phyloP scores from a whole-genome alignment of 305 asterid genomes.

The Fraxinus velutina region DNA sequence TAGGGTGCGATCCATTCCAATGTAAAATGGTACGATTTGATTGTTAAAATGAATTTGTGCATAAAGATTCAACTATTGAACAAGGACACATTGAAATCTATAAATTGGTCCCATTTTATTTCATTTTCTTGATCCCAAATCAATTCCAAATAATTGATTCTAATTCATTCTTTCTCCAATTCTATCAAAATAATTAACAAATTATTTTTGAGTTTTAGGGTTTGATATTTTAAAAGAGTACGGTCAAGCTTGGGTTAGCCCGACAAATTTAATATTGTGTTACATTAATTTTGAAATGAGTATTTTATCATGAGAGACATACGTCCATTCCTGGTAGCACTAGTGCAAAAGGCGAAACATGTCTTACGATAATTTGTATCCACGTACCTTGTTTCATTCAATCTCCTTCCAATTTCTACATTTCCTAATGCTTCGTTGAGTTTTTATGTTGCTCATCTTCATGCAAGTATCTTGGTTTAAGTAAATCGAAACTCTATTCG shows the following conservation, averaged over 20 bases:
- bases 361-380: background rate
- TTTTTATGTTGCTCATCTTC: background rate
- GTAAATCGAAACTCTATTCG: background rate
- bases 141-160: background rate
- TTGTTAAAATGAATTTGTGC: background rate
- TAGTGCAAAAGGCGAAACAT: background rate
- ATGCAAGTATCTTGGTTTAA: background rate
- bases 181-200: background rate
- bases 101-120: background rate
- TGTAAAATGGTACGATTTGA: background rate
- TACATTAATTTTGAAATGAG: too few relatives aligned
- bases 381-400: background rate
- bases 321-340: background rate
- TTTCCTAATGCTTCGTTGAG: background rate
- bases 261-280: too few relatives aligned
- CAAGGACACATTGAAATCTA: background rate
- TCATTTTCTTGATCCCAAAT: background rate
- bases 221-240: background rate
- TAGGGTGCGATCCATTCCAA: background rate
- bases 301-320: too few relatives aligned
- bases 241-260: background rate
- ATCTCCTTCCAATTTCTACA: background rate
- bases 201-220: background rate
- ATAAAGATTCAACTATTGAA: background rate
- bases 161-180: background rate